Base-by-base conservation (phyloP, 2,329 filamentous ascomycete species). In the Lasiodiplodia theobromae region DNA sequence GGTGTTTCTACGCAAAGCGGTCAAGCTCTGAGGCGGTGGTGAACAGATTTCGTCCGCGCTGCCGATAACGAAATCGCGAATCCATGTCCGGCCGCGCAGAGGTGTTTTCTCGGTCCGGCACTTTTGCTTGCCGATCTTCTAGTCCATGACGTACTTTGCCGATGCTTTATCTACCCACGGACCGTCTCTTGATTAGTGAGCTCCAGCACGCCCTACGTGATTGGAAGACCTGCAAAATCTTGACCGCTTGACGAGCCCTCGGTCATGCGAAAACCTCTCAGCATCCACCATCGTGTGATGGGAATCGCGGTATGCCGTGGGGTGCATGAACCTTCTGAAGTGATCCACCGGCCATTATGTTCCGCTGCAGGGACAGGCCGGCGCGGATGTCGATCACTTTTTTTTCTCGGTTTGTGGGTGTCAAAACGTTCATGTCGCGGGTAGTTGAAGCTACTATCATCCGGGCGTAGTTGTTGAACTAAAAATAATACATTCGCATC, bases 121-220 rank as follows among this genome's bases (percentile, higher is more conserved):
- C 31, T 63, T 37, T 10, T 21, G 25, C 44, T 28, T 63, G 58
- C 58, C 58, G 58, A 63, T 44, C 56, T 10, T 23, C 21, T 0
- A 10, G 25, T 21, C 31, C 37, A 47, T 60, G 34, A 60, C 56
- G 56, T 38, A 60, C 14, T 44, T 16, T 44, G 34, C 37, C 21
- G 38, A 44, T 16, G 34, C 56, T 60, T 47, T 60, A 60, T 60
- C 56, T 44, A 28, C 56, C 40, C 56, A 60, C 56, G 56, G 56
- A 23, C 56, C 56, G 21, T 12, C 11, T 18, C 8, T 21, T 60
- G 56, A 47, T 38, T 60, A 28, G 37, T 44, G 21, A 23, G 31
- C 54, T 38, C 31, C 34, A 8, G 34, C 23, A 25, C 2, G 8
- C 11, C 18, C 40, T 25, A 1, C 23, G 37, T 34, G n/a, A 58